Evolutionary conservation across 148 eudicot species (phyloP), one percentile per base, ranked within the genome.

Genomic region (Vaccinium myrtillus): DNA sequence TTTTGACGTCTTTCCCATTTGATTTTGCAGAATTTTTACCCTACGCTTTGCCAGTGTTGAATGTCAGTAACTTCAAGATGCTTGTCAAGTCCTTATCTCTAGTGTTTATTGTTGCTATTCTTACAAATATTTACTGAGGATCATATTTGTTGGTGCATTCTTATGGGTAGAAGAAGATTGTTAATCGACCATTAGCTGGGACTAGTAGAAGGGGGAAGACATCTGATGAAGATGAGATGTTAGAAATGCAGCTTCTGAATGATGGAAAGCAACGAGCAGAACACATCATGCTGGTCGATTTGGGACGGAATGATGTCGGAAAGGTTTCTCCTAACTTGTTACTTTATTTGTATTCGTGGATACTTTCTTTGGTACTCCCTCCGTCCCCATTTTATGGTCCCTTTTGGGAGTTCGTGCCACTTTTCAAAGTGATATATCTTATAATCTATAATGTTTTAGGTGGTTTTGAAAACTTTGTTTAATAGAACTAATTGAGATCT

Each of bases 151-250:
- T 83, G 14, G 36, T 73, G 53, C 50, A 39, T 78, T 79, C 46
- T 18, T 78, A 5, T 86, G 84, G 56, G 76, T 88, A 91, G 93
- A 82, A 59, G 67, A 90, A 78, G 78, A 77, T 91, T 70, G 87
- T 88, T 74, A 91, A 90, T 87, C 88, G 93, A 79, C 93, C 93
- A 15, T 82, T 91, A 84, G 93, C 93, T 70, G 93, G 93, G 75
- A 91, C 93, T 32, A 65, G 71, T 30, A 87, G 87, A 88, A 88
- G 93, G 87, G 93, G 93, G 69, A 87, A 77, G 86, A 91, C 93
- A 54, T 55, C 36, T 0, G 53, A 46, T 55, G 93, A 91, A 82
- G 91, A 91, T 55, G 85, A 84, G 77, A 81, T 75, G 77, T 65
- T 81, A 39, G 91, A 88, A 86, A 65, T 18, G 74, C 83, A 86